These are phyloP conservation scores for Westerdykella sp. DNA, from an alignment of 2,329 filamentous ascomycete species.

Conservation along the genomic window DNA sequence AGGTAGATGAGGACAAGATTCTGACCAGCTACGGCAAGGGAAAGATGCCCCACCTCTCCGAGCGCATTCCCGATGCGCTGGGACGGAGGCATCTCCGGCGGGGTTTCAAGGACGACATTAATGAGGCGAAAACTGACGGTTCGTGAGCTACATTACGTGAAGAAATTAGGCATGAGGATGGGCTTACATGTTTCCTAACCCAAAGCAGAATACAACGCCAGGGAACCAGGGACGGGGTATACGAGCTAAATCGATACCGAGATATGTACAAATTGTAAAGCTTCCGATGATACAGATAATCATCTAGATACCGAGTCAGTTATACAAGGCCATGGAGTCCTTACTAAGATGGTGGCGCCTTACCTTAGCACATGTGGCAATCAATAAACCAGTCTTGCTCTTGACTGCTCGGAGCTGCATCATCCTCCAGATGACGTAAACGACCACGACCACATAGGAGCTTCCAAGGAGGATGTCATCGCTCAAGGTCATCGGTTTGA, in stretches of 20 bases:
- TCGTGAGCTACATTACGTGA: conserved; percentile 8
- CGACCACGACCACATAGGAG: conserved; percentile 57
- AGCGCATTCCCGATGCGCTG: conserved; percentile 67
- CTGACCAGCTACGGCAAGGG: conserved; percentile 60
- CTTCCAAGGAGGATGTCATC: conserved; percentile 59
- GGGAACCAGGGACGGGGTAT: conserved; percentile 71
- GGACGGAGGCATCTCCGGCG: conserved; percentile 61
- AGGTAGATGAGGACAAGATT: conserved; percentile 61
- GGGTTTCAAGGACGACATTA: conserved; percentile 68
- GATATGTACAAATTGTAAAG: conserved; percentile 70
- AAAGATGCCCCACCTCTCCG: conserved; percentile 64
- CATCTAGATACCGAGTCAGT: conserved; percentile 39
- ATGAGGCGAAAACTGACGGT: conserved; percentile 60
- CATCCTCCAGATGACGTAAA: conserved; percentile 62
- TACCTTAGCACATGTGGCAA: conserved; percentile 62
- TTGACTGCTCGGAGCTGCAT: conserved; percentile 68
- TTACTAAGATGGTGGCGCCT: conserved; percentile 2
- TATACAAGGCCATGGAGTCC: background rate
- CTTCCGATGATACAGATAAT: conserved; percentile 68
- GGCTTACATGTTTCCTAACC: conserved; percentile 63
- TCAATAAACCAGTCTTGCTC: conserved; percentile 64
- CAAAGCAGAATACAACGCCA: conserved; percentile 68
- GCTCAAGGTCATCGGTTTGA: conserved; percentile 62
- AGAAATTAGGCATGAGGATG: background rate
- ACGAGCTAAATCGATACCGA: conserved; percentile 67